Conservation (phyloP, 1,284 basidiomycete species). For the Taiwanofungus camphoratus region DNA sequence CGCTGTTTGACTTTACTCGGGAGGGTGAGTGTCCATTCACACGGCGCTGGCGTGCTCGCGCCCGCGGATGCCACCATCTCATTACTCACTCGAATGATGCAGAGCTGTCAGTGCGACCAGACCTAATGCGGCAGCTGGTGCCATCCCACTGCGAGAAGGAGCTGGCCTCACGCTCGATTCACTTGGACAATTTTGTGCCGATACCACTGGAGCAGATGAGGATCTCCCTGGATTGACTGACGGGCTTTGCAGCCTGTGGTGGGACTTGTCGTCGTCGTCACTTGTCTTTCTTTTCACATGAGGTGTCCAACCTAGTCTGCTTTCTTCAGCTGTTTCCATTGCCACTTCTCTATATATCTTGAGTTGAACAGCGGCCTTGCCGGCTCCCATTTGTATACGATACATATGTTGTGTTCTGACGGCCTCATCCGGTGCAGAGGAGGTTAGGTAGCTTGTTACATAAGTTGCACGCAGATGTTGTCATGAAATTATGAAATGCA, state of each 20-base stretch:
- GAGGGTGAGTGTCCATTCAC: slow-evolving; percentile 62
- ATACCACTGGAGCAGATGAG: slow-evolving; percentile 91
- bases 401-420: slow-evolving; percentile 7
- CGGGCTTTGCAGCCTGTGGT: slow-evolving; percentile 17
- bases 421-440: not conserved
- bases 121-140: slow-evolving; percentile 87
- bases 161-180: slow-evolving; percentile 81
- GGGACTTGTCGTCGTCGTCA: slow-evolving; percentile 14
- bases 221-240: slow-evolving; percentile 87
- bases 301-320: slow-evolving; percentile 4
- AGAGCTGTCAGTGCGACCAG: slow-evolving; percentile 96
- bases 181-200: slow-evolving; percentile 87
- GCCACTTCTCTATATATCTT: slow-evolving; percentile 21
- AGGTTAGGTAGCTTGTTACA: slow-evolving; percentile 3
- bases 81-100: no score
- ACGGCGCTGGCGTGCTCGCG: slow-evolving; percentile 4
- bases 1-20: slow-evolving; percentile 93
- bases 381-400: slow-evolving; percentile 9
- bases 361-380: slow-evolving; percentile 15
- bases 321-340: slow-evolving; percentile 2
- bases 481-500: slow-evolving; percentile 2
- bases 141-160: slow-evolving; percentile 87
- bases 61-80: slow-evolving; percentile 4
- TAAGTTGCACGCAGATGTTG: slow-evolving; percentile 7
- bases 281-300: slow-evolving; percentile 4